Evolutionary conservation across 192 early-diverging fungal genomes (phyloP), one percentile per base, ranked within the genome.

Genomic region (Entomortierella beljakovae): DNA sequence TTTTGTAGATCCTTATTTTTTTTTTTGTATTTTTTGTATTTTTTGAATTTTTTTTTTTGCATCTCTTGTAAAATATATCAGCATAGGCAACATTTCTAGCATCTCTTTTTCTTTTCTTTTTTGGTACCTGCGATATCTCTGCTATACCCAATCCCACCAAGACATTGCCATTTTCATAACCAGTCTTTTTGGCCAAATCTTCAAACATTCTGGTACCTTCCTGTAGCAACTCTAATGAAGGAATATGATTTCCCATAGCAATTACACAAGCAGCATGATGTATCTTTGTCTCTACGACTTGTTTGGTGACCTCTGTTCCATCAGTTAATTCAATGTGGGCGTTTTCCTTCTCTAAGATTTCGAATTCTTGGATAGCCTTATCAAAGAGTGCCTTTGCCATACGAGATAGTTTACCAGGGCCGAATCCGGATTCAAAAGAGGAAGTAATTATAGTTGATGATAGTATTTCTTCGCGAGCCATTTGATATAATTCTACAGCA

Each of bases 401-500:
- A 1, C 74, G 34, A 8, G 63, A 66, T 64, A 74, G 6, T 3
- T 52, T 50, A 10, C 49, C 38, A 1, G 61, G n/a, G n/a, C n/a
- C n/a, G n/a, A n/a, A 20, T 38, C 60, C 62, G 6, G 60, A 63
- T 33, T 28, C 63, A 26, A 26, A 18, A 0, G 29, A 37, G 2
- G 57, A 32, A 50, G 53, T 18, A 34, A 29, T 32, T 16, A 32
- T 4, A 16, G 18, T 10, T 7, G 1, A 5, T 13, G 8, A 20
- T 8, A 51, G 46, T 2, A 51, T 68, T 42, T 87, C 89, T 15
- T 88, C 87, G 20, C 88, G 70, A 10, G 88, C 85, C 71, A 90
- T 86, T 25, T 86, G 83, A 52, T 88, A 87, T 6, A 92, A 84
- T 40, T 88, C 87, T 59, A 80, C 62, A 1, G 88, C 87, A 13